Evolutionary conservation across 148 eudicot species (phyloP).

Genomic region (Silene uniflora): DNA sequence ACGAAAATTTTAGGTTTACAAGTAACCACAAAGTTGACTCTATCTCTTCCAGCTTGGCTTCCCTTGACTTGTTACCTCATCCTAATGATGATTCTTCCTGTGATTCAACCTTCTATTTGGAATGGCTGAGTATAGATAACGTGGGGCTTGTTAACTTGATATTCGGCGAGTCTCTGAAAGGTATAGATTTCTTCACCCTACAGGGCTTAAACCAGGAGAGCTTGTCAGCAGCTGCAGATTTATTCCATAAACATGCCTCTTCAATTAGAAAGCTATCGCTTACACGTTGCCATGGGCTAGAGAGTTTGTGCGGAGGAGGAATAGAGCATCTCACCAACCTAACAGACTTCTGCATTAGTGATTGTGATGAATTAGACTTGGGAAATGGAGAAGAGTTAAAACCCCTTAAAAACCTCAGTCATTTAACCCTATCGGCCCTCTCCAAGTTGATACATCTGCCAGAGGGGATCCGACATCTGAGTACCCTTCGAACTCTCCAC

Average conservation of each 20-base stretch:
- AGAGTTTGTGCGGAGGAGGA: too few species aligned
- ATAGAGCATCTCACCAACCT: too few species aligned
- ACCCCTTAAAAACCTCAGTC: background rate
- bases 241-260: too few species aligned
- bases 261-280: background rate
- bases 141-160: background rate
- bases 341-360: too few species aligned
- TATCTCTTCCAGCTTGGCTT: too few species aligned
- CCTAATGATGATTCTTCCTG: too few species aligned
- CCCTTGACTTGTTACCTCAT: background rate
- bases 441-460: slow-evolving; percentile 12
- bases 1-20: background rate
- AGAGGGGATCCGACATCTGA: slow-evolving; percentile 9
- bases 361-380: too few species aligned
- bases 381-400: too few species aligned
- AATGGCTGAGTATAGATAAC: background rate
- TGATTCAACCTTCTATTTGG: background rate
- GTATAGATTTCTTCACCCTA: background rate
- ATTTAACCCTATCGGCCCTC: background rate
- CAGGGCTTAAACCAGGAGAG: background rate
- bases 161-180: slow-evolving; percentile 5
- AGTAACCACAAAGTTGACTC: background rate
- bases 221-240: background rate
- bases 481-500: background rate
- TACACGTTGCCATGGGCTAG: background rate